Percentiles rank a stretch among this genome's conserved stretches.
phyloP scores from a whole-genome alignment of 2,329 filamentous ascomycete species.

The Aspergillus thermomutatus region DNA sequence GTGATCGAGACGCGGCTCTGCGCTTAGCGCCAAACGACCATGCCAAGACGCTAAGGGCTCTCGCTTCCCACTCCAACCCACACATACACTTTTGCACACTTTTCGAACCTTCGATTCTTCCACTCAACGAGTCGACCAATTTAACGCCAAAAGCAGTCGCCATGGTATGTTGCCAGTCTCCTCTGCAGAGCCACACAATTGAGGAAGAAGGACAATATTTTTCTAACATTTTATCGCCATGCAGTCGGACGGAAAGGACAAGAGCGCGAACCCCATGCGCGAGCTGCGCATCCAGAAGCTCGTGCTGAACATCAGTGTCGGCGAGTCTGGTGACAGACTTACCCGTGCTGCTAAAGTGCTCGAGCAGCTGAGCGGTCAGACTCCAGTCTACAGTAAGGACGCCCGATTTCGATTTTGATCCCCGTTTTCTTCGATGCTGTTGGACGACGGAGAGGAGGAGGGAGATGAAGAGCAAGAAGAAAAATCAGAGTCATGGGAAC shows the following conservation, averaged over 20 bases:
- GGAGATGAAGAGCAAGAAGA: not conserved
- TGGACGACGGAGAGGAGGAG: constrained; percentile 1
- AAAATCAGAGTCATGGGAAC: not conserved
- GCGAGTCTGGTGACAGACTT: constrained; percentile 99
- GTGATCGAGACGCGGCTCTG: constrained; percentile 21
- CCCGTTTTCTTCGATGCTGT: not conserved
- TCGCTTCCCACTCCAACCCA: constrained; percentile 35
- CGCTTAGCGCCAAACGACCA: constrained; percentile 22
- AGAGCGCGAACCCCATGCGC: constrained; percentile 97
- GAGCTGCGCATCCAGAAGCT: constrained; percentile 99
- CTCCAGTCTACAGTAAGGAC: constrained; percentile 89
- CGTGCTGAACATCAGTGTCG: constrained; percentile 98
- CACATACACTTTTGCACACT: constrained; percentile 35
- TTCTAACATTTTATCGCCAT: constrained; percentile 29
- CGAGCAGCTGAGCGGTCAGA: constrained; percentile 99
- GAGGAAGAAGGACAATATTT: constrained; percentile 3
- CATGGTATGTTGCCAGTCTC: constrained; percentile 43
- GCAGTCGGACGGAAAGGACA: constrained; percentile 68
- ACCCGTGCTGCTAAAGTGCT: constrained; percentile 99
- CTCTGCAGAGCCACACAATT: constrained; percentile 1
- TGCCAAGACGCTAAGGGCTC: constrained; percentile 38
- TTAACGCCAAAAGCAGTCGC: constrained; percentile 42
- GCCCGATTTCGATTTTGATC: constrained; percentile 32
- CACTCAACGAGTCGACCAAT: constrained; percentile 37
- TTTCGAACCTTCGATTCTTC: constrained; percentile 28